Base-by-base conservation (phyloP, 176 grass and related monocot genomes). In the Alloteropsis semialata region DNA sequence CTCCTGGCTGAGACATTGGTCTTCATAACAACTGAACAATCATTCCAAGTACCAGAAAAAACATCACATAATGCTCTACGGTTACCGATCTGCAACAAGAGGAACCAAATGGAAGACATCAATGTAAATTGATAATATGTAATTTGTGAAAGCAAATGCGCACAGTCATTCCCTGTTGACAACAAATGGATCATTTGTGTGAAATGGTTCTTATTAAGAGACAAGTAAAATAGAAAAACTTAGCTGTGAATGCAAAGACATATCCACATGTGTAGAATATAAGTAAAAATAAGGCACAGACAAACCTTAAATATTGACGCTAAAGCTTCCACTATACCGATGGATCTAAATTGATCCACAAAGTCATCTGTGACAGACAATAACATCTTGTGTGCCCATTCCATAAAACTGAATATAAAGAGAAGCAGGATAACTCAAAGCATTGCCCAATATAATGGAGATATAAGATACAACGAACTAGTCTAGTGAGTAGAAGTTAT, bases 221-320 rank as follows among this genome's bases (percentile, higher is more conserved):
- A 74, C n/a, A 68, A 16, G 43, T 8, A n/a, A 25, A 61, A 65
- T 13, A 57, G 30, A 48, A 5, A 71, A 72, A 30, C 9, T 65
- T 36, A 45, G 58, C 10, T 58, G 33, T 0, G 34, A 74, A 34
- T 22, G n/a, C 30, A 72, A 81, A 72, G 33, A 76, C 77, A 38
- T 50, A 30, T 64, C 44, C 64, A 82, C 12, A 81, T 77, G 28
- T 78, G 30, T 24, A 82, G 46, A 72, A 72, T 77, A 48, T 36
- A 84, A 10, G 28, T 57, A 77, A 22, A 62, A 69, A 84, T 8
- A 81, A 63, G 82, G 32, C 12, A 29, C 45, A 49, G 24, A 76
- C 85, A 67, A 77, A 98, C 96, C 96, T 95, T 98, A 92, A 98
- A 98, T 86, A 98, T 92, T 75, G 90, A 95, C 63, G 92, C 87